phyloP scores from a whole-genome alignment of 2,329 filamentous ascomycete genomes.

The Cladosporium velox region DNA sequence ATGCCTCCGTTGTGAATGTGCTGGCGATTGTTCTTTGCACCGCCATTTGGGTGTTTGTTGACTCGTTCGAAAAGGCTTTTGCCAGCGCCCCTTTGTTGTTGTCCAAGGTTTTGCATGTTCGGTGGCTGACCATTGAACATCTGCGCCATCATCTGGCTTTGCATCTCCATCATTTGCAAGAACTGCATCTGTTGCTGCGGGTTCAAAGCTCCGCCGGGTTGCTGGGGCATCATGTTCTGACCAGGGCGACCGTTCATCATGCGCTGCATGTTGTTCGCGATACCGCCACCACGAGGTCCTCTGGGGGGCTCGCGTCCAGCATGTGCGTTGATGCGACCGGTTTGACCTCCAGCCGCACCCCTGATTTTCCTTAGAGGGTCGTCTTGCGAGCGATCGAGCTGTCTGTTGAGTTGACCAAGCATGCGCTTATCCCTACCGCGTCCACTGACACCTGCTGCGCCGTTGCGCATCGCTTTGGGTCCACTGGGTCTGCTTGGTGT shows the following conservation, averaged over 20 bases:
- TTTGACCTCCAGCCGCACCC: conserved; percentile 58
- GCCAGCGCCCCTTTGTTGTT: conserved; percentile 37
- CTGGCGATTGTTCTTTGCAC: conserved; percentile 20
- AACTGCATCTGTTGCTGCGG: conserved; percentile 72
- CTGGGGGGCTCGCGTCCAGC: conserved; percentile 64
- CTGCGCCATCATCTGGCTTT: conserved; percentile 82
- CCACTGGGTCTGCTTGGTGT: conserved; percentile 73
- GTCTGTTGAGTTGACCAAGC: conserved; percentile 70
- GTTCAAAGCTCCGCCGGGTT: conserved; percentile 49
- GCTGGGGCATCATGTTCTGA: conserved; percentile 48
- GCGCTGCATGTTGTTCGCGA: conserved; percentile 48
- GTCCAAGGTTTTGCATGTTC: conserved; percentile 22
- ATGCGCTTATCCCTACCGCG: conserved; percentile 73
- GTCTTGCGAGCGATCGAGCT: conserved; percentile 76
- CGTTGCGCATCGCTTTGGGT: conserved; percentile 90
- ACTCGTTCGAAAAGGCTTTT: conserved; percentile 76
- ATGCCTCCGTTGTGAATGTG: conserved; percentile 20
- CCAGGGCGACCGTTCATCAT: conserved; percentile 36
- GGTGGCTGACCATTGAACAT: conserved; percentile 44
- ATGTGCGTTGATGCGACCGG: conserved; percentile 80
- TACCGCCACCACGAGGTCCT: conserved; percentile 60
- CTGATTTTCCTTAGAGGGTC: conserved; percentile 79
- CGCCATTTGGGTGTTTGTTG: conserved; percentile 46
- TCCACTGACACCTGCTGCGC: conserved; percentile 48
- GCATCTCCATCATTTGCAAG: conserved; percentile 62